A percentile compares a stretch with the other conserved stretches of the same genome.
Evolutionary conservation across 2,329 filamentous ascomycete genomes (phyloP).

Genomic region (Sphaceloma murrayae): DNA sequence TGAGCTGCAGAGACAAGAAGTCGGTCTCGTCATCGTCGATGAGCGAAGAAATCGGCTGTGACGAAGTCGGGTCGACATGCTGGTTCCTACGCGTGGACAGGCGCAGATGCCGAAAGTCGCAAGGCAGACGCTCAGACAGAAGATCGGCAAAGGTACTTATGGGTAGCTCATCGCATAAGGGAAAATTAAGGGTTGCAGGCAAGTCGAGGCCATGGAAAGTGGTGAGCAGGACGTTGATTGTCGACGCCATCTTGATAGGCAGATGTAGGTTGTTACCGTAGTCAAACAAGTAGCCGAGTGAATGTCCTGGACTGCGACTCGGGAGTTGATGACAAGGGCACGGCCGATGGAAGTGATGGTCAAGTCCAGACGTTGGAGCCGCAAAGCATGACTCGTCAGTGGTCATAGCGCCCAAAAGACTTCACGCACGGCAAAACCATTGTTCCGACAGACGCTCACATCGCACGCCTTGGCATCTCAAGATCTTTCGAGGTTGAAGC

Average conservation of each 20-base stretch:
- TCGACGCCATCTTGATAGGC: constrained; percentile 14
- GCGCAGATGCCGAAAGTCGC: constrained; percentile 73
- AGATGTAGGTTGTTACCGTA: neutral
- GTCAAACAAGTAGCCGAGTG: no score
- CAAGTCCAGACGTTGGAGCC: neutral
- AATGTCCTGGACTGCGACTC: neutral
- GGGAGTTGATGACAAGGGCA: neutral
- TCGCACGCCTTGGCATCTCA: constrained; percentile 16
- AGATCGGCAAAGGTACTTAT: constrained; percentile 55
- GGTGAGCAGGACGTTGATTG: constrained; percentile 72
- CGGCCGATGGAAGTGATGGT: constrained; percentile 1
- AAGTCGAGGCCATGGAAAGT: constrained; percentile 75
- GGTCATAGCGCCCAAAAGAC: neutral
- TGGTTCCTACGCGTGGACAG: no score
- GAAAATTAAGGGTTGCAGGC: constrained; percentile 72
- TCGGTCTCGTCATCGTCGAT: constrained; percentile 44
- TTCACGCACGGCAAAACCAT: constrained; percentile 6
- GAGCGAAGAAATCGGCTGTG: constrained; percentile 50
- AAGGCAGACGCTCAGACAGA: constrained; percentile 53
- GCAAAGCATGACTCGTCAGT: constrained; percentile 6
- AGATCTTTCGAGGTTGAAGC: constrained; percentile 14
- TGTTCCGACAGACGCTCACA: neutral
- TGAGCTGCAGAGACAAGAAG: constrained; percentile 74
- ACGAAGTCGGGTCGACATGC: constrained; percentile 50
- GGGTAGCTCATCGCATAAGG: constrained; percentile 55